phyloP scores from a whole-genome alignment of 2,329 filamentous ascomycete species.

The Colletotrichum navitas region DNA sequence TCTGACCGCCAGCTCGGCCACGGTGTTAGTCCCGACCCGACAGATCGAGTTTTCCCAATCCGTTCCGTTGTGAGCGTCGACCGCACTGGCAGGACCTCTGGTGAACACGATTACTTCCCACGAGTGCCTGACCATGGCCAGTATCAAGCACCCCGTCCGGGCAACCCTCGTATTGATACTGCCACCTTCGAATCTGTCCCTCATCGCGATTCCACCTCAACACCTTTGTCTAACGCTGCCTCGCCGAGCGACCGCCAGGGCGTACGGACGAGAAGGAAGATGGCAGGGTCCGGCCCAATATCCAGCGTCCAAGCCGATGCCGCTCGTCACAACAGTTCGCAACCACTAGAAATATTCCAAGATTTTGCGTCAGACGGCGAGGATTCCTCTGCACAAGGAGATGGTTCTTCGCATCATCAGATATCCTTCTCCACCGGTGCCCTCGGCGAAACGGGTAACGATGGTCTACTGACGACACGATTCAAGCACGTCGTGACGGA shows the following conservation, averaged over 20 bases:
- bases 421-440: neutral
- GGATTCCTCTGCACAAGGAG: conserved; percentile 10
- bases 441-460: conserved; percentile 13
- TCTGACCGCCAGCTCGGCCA: conserved; percentile 57
- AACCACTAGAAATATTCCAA: conserved; percentile 49
- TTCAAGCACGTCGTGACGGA: conserved; percentile 84
- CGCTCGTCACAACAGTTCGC: conserved; percentile 52
- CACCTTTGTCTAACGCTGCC: conserved; percentile 27
- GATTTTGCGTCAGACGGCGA: conserved; percentile 48
- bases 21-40: conserved; percentile 50
- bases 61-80: conserved; percentile 83
- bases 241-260: conserved; percentile 44
- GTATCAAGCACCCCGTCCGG: conserved; percentile 49
- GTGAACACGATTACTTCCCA: conserved; percentile 55
- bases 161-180: conserved; percentile 48
- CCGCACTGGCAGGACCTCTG: conserved; percentile 58
- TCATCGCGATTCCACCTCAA: conserved; percentile 29
- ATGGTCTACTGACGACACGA: conserved; percentile 71
- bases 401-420: conserved; percentile 19
- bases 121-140: conserved; percentile 50
- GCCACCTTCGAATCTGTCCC: conserved; percentile 45
- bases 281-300: conserved; percentile 54
- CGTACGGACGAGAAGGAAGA: conserved; percentile 48
- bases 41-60: conserved; percentile 82
- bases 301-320: conserved; percentile 62